These are phyloP conservation scores for Postia placenta DNA, from an alignment of 768 basidiomycete genomes.

Conservation along the genomic window DNA sequence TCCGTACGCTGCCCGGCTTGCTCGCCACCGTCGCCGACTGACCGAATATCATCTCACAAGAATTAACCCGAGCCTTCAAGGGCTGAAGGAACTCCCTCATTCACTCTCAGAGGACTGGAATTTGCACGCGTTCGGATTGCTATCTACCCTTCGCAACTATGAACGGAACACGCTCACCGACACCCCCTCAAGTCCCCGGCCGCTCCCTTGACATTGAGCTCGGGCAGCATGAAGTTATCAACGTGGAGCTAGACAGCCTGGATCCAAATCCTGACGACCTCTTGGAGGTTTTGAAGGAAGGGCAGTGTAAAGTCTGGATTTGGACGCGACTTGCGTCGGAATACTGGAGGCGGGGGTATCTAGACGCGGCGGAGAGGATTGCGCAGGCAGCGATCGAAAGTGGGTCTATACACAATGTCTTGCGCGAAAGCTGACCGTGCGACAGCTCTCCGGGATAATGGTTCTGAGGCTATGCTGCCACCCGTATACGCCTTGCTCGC, in stretches of 20 bases:
- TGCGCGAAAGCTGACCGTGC: not conserved
- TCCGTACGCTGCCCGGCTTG: not conserved
- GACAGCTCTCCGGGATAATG: conserved; percentile 48
- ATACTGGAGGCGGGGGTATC: conserved; percentile 76
- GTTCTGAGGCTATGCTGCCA: conserved; percentile 45
- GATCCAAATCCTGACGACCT: conserved; percentile 75
- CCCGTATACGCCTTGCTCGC: conserved; percentile 81
- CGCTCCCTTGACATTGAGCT: conserved; percentile 52
- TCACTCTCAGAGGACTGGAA: too few relatives aligned
- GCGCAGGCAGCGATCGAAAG: conserved; percentile 61
- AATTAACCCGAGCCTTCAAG: too few relatives aligned
- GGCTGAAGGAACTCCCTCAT: too few relatives aligned
- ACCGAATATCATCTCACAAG: too few relatives aligned
- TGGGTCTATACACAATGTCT: conserved; percentile 27
- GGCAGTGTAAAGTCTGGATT: conserved; percentile 62
- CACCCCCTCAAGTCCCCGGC: conserved; percentile 14
- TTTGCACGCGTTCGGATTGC: too few relatives aligned
- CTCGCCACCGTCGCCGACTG: not conserved
- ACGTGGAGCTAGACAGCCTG: conserved; percentile 84
- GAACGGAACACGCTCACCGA: conserved; percentile 8
- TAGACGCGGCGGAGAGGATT: conserved; percentile 74
- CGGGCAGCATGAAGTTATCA: conserved; percentile 79
- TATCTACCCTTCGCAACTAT: too few relatives aligned
- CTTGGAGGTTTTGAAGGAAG: conserved; percentile 64
- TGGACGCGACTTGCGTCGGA: conserved; percentile 85